Percentiles rank a stretch among this genome's conserved stretches.
phyloP scores from a whole-genome alignment of 2,329 filamentous ascomycete species.

The Microsporum canis region DNA sequence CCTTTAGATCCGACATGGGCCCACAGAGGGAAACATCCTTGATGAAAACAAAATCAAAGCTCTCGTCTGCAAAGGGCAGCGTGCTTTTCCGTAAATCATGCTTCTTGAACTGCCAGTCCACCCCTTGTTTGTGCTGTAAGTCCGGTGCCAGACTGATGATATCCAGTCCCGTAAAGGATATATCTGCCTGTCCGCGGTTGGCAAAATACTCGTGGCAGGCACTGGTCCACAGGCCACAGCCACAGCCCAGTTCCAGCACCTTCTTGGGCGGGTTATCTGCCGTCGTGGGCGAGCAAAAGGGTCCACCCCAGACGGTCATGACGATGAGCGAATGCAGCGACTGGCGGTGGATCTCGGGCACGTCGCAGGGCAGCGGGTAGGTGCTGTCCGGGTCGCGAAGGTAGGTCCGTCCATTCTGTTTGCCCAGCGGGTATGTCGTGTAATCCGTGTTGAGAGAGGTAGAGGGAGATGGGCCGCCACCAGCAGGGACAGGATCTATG shows the following conservation, averaged over 20 bases:
- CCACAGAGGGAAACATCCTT: constrained; percentile 71
- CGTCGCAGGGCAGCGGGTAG: constrained; percentile 82
- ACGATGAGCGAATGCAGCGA: constrained; percentile 71
- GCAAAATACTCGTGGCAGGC: constrained; percentile 73
- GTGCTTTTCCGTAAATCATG: constrained; percentile 69
- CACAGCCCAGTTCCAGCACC: constrained; percentile 79
- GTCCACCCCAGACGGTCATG: constrained; percentile 68
- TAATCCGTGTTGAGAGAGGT: constrained; percentile 27
- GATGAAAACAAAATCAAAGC: constrained; percentile 80
- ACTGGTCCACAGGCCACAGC: constrained; percentile 79
- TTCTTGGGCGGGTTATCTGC: constrained; percentile 57
- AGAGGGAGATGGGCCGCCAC: constrained; percentile 26
- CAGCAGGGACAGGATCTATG: constrained; percentile 10
- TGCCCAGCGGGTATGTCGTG: constrained; percentile 48
- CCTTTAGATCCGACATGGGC: constrained; percentile 44
- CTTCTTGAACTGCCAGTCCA: constrained; percentile 81
- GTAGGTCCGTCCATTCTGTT: constrained; percentile 71
- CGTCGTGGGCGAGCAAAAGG: constrained; percentile 61
- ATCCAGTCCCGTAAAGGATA: constrained; percentile 73
- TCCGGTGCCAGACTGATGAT: constrained; percentile 61
- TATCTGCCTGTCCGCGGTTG: constrained; percentile 53
- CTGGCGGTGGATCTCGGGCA: constrained; percentile 78
- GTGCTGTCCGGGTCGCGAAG: constrained; percentile 58
- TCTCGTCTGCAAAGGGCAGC: constrained; percentile 64
- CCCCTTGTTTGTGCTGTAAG: constrained; percentile 52